Conservation (phyloP, 805 yeast genomes). For the Candida koratica region DNA sequence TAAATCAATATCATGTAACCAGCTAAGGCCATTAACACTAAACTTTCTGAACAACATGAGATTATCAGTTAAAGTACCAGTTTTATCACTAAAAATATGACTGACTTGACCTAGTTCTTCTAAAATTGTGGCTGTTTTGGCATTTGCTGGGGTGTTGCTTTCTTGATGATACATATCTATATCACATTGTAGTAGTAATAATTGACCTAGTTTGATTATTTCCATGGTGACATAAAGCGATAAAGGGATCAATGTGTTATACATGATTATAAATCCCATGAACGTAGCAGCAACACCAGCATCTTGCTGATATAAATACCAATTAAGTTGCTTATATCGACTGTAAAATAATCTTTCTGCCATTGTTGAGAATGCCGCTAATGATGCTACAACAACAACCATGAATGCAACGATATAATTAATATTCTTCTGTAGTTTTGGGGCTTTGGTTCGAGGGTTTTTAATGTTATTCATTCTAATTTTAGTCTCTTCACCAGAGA, state of each 20-base stretch:
- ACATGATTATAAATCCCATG: constrained; percentile 97
- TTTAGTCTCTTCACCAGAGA: constrained; percentile 94
- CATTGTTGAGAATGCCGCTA: constrained; percentile 78
- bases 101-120: constrained; percentile 98
- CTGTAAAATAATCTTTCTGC: constrained; percentile 60
- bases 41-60: constrained; percentile 88
- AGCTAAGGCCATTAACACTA: constrained; percentile 81
- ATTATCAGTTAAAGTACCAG: constrained; percentile 96
- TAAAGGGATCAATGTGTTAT: constrained; percentile 90
- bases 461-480: constrained; percentile 91
- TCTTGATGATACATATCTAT: constrained; percentile 89
- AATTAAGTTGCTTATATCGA: constrained; percentile 39
- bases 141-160: constrained; percentile 87
- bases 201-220: constrained; percentile 84
- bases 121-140: constrained; percentile 89
- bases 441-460: constrained; percentile 89
- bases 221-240: constrained; percentile 96
- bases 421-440: constrained; percentile 79
- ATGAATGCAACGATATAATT: constrained; percentile 81
- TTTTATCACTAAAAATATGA: constrained; percentile 91
- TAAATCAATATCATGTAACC: constrained; percentile 75
- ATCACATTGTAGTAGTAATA: constrained; percentile 78
- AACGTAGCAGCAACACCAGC: constrained; percentile 85
- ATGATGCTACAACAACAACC: constrained; percentile 73
- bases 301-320: constrained; percentile 74